Conservation (phyloP, 192 early-diverging fungal genomes). For the Backusella australiensis region DNA sequence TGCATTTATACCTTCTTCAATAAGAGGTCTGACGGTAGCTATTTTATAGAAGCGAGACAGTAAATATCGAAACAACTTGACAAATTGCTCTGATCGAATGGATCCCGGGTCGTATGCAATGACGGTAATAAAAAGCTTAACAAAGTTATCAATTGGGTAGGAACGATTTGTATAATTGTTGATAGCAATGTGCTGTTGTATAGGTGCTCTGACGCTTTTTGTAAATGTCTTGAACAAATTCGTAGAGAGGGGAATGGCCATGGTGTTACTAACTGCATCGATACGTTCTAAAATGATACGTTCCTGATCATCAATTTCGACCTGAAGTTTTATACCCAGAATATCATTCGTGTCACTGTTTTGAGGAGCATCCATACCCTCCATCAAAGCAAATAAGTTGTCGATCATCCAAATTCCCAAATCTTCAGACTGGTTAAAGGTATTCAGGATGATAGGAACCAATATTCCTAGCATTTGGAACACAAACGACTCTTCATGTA, state of each 20-base stretch:
- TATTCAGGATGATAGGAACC: conserved; percentile 47
- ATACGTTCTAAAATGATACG: conserved; percentile 28
- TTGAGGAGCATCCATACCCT: conserved; percentile 38
- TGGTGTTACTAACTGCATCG: conserved; percentile 28
- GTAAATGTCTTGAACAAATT: conserved; percentile 30
- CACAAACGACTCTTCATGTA: conserved; percentile 58
- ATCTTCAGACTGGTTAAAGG: conserved; percentile 31
- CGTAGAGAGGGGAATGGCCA: conserved; percentile 30
- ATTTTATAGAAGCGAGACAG: conserved; percentile 37
- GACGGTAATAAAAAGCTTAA: conserved; percentile 55
- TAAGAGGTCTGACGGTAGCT: conserved; percentile 13
- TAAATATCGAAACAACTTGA: conserved; percentile 40
- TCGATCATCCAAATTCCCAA: conserved; percentile 42
- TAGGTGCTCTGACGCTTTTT: conserved; percentile 20
- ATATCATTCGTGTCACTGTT: conserved; percentile 24
- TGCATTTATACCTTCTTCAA: conserved; percentile 42
- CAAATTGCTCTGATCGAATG: conserved; percentile 55
- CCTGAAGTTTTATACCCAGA: conserved; percentile 33
- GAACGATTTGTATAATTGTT: conserved; percentile 29
- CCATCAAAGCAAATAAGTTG: conserved; percentile 44
- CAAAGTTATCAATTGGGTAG: conserved; percentile 45
- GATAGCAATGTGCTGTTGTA: neutral
- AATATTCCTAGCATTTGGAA: conserved; percentile 54
- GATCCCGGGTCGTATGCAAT: conserved; percentile 58
- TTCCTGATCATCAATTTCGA: conserved; percentile 36